Conservation (phyloP, 2,329 filamentous ascomycete species). For the Fusarium hainanense region DNA sequence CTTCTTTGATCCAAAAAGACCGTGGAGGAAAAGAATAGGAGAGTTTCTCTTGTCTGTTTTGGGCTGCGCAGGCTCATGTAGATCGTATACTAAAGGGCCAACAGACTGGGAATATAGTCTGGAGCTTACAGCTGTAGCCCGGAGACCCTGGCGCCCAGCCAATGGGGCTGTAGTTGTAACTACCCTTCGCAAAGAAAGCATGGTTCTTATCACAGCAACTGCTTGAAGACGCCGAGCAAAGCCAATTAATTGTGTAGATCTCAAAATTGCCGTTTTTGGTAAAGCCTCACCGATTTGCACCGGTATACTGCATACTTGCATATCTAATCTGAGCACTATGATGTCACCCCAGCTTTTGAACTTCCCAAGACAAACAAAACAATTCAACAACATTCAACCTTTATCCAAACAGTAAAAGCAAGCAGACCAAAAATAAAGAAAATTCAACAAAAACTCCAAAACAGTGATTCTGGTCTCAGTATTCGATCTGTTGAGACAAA, state of each 20-base stretch:
- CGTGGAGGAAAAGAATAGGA: slow-evolving; percentile 90
- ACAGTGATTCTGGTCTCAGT: background rate
- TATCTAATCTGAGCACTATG: slow-evolving; percentile 34
- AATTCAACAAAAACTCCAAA: slow-evolving; percentile 5
- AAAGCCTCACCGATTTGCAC: slow-evolving; percentile 20
- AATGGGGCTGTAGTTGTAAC: slow-evolving; percentile 4
- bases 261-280: slow-evolving; percentile 37
- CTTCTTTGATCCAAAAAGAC: slow-evolving; percentile 93
- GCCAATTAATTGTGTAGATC: slow-evolving; percentile 39
- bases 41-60: slow-evolving; percentile 54
- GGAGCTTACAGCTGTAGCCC: background rate
- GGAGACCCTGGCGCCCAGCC: slow-evolving; percentile 2
- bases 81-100: slow-evolving; percentile 69
- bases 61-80: slow-evolving; percentile 68
- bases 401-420: background rate
- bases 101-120: slow-evolving; percentile 42
- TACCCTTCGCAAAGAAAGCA: slow-evolving; percentile 36
- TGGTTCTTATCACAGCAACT: slow-evolving; percentile 17
- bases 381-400: background rate
- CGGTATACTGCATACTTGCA: slow-evolving; percentile 41
- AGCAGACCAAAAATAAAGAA: background rate
- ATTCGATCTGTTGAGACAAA: background rate
- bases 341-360: slow-evolving; percentile 29
- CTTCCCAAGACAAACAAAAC: slow-evolving; percentile 3
- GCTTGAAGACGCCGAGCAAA: slow-evolving; percentile 20